Conservation (phyloP, 2,329 filamentous ascomycete species). For the Neophaeococcomyces aloes region DNA sequence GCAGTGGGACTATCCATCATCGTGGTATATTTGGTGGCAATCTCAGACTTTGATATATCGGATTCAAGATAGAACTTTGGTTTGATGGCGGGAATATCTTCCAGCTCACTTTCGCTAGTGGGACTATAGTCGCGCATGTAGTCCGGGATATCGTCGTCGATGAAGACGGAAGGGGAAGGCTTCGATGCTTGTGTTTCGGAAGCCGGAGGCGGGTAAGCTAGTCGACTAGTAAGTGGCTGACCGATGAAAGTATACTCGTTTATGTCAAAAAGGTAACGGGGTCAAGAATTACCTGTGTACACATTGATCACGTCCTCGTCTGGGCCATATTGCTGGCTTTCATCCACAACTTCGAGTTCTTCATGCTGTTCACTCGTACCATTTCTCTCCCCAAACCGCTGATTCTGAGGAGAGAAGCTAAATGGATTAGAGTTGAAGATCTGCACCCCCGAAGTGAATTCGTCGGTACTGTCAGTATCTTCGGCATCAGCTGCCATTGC, state of each 20-base stretch:
- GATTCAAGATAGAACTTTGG: constrained; percentile 1
- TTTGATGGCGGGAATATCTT: not conserved
- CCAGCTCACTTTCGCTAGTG: not conserved
- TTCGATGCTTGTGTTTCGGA: not conserved
- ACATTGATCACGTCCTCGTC: constrained; percentile 1
- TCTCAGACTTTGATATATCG: not conserved
- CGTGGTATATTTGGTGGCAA: not conserved
- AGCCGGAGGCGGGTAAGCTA: not conserved
- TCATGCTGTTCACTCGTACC: too few species aligned
- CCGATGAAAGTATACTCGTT: too few species aligned
- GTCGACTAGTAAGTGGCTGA: too few species aligned
- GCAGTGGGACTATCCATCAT: not conserved
- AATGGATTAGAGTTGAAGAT: too few species aligned
- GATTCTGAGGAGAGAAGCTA: too few species aligned
- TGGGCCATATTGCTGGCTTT: too few species aligned
- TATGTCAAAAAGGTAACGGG: too few species aligned
- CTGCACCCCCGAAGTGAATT: too few species aligned
- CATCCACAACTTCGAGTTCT: too few species aligned
- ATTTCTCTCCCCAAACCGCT: too few species aligned
- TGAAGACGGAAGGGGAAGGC: not conserved
- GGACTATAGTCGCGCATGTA: not conserved
- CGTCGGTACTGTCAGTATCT: too few species aligned
- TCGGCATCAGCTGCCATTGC: too few species aligned
- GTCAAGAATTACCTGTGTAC: constrained; percentile 1
- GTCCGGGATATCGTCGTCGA: not conserved